Evolutionary conservation across 495 filamentous ascomycete genomes (phyloP).

Genomic region (Hypomontagnella submonticulosa): DNA sequence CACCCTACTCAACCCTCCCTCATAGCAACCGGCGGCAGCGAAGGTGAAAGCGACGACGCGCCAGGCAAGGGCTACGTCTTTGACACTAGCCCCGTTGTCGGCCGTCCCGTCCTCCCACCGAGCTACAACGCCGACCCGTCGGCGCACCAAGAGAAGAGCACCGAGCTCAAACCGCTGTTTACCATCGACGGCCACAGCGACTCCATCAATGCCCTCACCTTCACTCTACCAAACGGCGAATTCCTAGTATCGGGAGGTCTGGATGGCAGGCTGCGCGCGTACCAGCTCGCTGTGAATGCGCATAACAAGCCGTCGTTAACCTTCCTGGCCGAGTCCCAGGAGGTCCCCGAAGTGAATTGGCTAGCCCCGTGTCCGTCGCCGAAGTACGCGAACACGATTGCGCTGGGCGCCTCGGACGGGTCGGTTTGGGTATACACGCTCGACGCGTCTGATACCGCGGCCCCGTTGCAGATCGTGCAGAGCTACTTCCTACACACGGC

Average conservation of each 20-base stretch:
- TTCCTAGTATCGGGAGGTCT: conserved; percentile 88
- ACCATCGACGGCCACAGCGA: conserved; percentile 89
- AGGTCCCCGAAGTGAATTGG: conserved; percentile 97
- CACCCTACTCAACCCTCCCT: conserved; percentile 83
- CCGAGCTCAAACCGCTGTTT: conserved; percentile 69
- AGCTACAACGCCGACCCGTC: conserved; percentile 77
- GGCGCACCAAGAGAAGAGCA: conserved; percentile 57
- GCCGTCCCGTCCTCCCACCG: conserved; percentile 73
- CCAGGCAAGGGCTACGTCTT: conserved; percentile 77
- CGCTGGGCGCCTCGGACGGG: conserved; percentile 91
- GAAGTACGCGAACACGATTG: conserved; percentile 80
- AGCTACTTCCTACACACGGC: conserved; percentile 90
- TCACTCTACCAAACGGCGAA: conserved; percentile 83
- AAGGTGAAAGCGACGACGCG: conserved; percentile 76
- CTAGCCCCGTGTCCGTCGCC: conserved; percentile 77
- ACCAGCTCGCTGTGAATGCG: conserved; percentile 47
- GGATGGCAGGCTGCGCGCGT: conserved; percentile 77
- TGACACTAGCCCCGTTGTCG: conserved; percentile 73
- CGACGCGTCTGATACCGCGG: conserved; percentile 66
- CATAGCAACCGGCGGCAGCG: conserved; percentile 85
- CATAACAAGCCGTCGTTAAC: conserved; percentile 60
- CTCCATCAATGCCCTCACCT: conserved; percentile 85
- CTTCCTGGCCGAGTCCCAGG: conserved; percentile 76
- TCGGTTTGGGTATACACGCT: conserved; percentile 94
- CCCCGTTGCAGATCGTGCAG: conserved; percentile 81